Percentiles rank a stretch among this genome's conserved stretches.
Evolutionary conservation across 495 filamentous ascomycete species (phyloP).

Genomic region (Penicillium paradoxum): DNA sequence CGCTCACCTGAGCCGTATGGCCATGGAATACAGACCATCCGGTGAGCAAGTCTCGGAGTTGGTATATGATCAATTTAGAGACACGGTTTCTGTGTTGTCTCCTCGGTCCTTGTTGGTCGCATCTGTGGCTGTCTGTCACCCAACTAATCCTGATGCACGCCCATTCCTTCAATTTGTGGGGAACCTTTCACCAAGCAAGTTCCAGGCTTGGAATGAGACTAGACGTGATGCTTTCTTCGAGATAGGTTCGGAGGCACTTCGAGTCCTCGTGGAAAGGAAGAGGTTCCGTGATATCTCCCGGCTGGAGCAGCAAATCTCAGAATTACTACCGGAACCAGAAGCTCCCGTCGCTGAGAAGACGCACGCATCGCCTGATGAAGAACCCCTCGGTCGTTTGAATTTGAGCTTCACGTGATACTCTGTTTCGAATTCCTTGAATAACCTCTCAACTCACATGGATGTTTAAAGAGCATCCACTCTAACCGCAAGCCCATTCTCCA

Average conservation of each 20-base stretch:
- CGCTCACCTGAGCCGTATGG: slow-evolving; percentile 21
- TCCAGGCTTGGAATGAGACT: slow-evolving; percentile 16
- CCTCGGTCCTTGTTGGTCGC: slow-evolving; percentile 21
- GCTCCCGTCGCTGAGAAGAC: slow-evolving; percentile 4
- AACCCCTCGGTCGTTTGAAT: slow-evolving; percentile 27
- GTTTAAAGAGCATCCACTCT: background rate
- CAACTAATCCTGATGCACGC: slow-evolving; percentile 26
- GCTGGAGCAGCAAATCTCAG: slow-evolving; percentile 31
- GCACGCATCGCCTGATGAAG: slow-evolving; percentile 16
- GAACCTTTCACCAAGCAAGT: slow-evolving; percentile 6
- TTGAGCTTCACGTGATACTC: slow-evolving; percentile 26
- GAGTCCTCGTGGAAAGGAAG: slow-evolving; percentile 30
- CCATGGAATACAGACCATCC: slow-evolving; percentile 16
- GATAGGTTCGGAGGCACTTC: slow-evolving; percentile 33
- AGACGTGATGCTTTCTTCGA: slow-evolving; percentile 26
- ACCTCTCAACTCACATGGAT: background rate
- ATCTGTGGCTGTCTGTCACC: slow-evolving; percentile 33
- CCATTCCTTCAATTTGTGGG: slow-evolving; percentile 30
- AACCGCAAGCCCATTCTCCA: background rate
- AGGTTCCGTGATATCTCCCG: slow-evolving; percentile 24
- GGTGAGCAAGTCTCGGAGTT: slow-evolving; percentile 17
- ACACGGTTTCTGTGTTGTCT: slow-evolving; percentile 23
- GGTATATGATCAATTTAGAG: slow-evolving; percentile 30
- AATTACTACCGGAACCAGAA: slow-evolving; percentile 22
- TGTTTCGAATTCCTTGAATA: background rate